phyloP scores from a whole-genome alignment of 192 early-diverging fungal genomes.

The Mortierella hygrophila region DNA sequence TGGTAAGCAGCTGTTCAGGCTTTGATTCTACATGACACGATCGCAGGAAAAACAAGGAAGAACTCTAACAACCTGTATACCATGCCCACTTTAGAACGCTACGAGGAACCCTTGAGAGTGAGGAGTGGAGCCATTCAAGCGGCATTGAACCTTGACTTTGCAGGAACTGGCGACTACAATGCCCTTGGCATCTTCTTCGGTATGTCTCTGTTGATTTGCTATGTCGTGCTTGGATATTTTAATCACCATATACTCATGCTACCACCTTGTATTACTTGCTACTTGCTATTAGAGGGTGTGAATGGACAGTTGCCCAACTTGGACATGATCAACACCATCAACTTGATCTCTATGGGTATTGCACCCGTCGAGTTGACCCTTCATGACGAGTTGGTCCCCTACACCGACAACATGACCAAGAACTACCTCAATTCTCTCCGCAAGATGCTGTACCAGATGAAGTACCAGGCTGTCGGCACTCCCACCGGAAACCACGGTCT shows the following conservation, averaged over 20 bases:
- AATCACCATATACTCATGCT: neutral
- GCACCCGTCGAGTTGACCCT: constrained; percentile 70
- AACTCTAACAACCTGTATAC: too few relatives aligned
- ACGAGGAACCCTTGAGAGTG: constrained; percentile 32
- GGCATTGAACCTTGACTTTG: constrained; percentile 89
- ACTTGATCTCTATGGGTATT: constrained; percentile 64
- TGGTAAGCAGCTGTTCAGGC: constrained; percentile 18
- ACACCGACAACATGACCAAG: constrained; percentile 46
- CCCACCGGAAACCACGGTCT: constrained; percentile 79
- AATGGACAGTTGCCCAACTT: constrained; percentile 94
- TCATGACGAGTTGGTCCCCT: constrained; percentile 60
- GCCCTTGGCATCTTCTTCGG: constrained; percentile 82
- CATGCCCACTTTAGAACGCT: constrained; percentile 19
- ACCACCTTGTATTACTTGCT: neutral
- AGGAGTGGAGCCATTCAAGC: constrained; percentile 88
- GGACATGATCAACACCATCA: constrained; percentile 87
- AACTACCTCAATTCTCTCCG: constrained; percentile 60
- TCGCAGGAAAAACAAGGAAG: neutral
- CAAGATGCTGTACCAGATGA: constrained; percentile 69
- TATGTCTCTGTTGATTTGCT: constrained; percentile 14
- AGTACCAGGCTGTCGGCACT: constrained; percentile 75
- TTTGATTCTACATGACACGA: neutral
- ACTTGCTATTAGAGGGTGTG: constrained; percentile 72
- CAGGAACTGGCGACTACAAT: constrained; percentile 70
- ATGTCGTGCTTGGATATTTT: neutral